Conservation (phyloP, 129 eudicot species). For the Kitagawia praeruptora region DNA sequence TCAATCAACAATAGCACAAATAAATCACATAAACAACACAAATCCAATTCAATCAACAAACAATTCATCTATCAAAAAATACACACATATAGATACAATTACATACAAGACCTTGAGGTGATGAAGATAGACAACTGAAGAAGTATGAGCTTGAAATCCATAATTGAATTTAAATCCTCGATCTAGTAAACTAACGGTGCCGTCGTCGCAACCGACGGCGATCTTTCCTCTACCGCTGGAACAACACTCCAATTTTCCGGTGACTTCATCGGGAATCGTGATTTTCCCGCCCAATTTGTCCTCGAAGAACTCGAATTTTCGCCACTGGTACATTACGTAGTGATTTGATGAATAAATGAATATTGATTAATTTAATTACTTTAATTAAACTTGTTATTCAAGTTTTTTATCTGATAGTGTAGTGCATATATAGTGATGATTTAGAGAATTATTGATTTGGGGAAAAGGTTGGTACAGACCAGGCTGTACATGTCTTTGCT, state of each 20-base stretch:
- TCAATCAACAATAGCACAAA: not conserved
- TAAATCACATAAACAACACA: not conserved
- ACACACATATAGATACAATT: not conserved
- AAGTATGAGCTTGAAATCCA: conserved; percentile 78
- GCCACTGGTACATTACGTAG: conserved; percentile 70
- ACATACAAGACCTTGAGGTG: conserved; percentile 63
- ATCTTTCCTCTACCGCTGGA: conserved; percentile 87
- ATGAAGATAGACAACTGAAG: conserved; percentile 78
- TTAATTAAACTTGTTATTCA: no score
- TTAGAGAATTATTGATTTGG: no score
- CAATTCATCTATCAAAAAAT: no score
- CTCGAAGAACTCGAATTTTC: conserved; percentile 97
- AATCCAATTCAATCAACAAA: not conserved
- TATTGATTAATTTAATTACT: no score
- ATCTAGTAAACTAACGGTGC: conserved; percentile 65
- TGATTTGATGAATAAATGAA: no score
- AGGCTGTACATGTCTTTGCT: no score
- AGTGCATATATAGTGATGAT: no score
- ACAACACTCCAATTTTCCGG: conserved; percentile 58
- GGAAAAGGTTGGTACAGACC: no score
- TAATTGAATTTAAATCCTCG: conserved; percentile 82
- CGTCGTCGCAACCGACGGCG: conserved; percentile 62
- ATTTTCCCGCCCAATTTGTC: conserved; percentile 68
- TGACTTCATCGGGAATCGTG: conserved; percentile 54
- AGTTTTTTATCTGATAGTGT: no score